A percentile compares a stretch with the other conserved stretches of the same genome.
These are phyloP conservation scores for Xeromyces bisporus DNA, from an alignment of 495 filamentous ascomycete genomes.

Conservation along the genomic window DNA sequence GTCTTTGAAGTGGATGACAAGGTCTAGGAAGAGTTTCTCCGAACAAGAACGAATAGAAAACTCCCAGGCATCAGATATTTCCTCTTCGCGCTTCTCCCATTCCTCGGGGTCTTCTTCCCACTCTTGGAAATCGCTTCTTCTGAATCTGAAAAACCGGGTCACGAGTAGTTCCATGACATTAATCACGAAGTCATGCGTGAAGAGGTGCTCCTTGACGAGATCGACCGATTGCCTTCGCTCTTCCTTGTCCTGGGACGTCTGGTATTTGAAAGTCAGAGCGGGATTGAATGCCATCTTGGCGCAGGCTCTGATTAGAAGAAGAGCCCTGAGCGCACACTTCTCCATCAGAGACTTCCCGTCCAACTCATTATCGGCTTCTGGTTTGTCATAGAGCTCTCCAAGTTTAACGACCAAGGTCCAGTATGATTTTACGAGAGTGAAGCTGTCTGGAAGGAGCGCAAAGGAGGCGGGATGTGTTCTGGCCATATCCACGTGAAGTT, in stretches of 20 bases:
- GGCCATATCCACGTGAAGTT: conserved; percentile 78
- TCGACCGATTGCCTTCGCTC: conserved; percentile 48
- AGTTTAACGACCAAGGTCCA: conserved; percentile 66
- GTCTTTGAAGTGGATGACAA: conserved; percentile 71
- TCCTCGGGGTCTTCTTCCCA: conserved; percentile 90
- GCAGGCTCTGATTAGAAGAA: conserved; percentile 70
- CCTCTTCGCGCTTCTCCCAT: conserved; percentile 77
- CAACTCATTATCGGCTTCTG: conserved; percentile 31
- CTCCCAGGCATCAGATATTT: conserved; percentile 63
- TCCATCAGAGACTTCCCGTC: conserved; percentile 47
- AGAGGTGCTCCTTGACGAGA: conserved; percentile 48
- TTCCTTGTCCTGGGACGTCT: conserved; percentile 48
- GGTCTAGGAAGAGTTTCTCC: conserved; percentile 83
- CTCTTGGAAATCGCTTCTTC: conserved; percentile 64
- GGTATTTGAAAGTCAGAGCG: conserved; percentile 63
- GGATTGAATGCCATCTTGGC: conserved; percentile 69
- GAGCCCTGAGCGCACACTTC: conserved; percentile 59
- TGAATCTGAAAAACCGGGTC: conserved; percentile 74
- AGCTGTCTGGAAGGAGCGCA: conserved; percentile 57
- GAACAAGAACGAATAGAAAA: conserved; percentile 80
- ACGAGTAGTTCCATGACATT: conserved; percentile 71
- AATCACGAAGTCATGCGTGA: conserved; percentile 55
- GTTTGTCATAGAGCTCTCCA: conserved; percentile 47
- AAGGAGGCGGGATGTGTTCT: conserved; percentile 61
- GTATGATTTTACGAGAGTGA: conserved; percentile 58